Evolutionary conservation across 495 filamentous ascomycete species (phyloP).

Genomic region (Annulohypoxylon nitens): DNA sequence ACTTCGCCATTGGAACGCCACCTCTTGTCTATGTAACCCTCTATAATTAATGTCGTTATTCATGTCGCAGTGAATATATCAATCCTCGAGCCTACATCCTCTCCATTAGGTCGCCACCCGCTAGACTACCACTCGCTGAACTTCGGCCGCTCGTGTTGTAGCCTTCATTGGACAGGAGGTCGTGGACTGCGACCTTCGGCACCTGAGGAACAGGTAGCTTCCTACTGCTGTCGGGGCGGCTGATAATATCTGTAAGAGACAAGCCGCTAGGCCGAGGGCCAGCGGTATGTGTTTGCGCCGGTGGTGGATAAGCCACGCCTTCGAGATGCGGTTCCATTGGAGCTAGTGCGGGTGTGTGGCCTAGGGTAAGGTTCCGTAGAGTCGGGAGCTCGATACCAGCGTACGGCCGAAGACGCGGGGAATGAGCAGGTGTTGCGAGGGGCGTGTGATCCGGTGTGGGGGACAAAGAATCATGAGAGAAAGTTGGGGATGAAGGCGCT

Average conservation of each 20-base stretch:
- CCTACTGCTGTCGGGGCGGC: conserved; percentile 83
- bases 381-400: conserved; percentile 79
- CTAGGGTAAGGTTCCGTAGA: conserved; percentile 88
- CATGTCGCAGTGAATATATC: conserved; percentile 40
- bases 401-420: conserved; percentile 86
- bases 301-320: conserved; percentile 55
- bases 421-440: conserved; percentile 94
- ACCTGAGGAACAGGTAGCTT: conserved; percentile 94
- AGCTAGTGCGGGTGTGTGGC: conserved; percentile 88
- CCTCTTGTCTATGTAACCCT: conserved; percentile 50
- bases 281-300: conserved; percentile 53
- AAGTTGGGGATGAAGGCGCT: conserved; percentile 96
- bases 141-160: conserved; percentile 66
- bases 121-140: conserved; percentile 62
- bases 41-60: conserved; percentile 52
- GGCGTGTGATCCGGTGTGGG: conserved; percentile 98
- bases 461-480: conserved; percentile 95
- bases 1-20: conserved; percentile 43
- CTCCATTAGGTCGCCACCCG: conserved; percentile 60
- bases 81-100: conserved; percentile 43
- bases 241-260: conserved; percentile 93
- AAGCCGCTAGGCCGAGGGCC: conserved; percentile 70
- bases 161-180: conserved; percentile 76
- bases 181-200: conserved; percentile 90
- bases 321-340: conserved; percentile 88